Evolutionary conservation across 2,329 filamentous ascomycete species (phyloP), one percentile per base, ranked within the genome.

Genomic region (Colletotrichum coccodes): DNA sequence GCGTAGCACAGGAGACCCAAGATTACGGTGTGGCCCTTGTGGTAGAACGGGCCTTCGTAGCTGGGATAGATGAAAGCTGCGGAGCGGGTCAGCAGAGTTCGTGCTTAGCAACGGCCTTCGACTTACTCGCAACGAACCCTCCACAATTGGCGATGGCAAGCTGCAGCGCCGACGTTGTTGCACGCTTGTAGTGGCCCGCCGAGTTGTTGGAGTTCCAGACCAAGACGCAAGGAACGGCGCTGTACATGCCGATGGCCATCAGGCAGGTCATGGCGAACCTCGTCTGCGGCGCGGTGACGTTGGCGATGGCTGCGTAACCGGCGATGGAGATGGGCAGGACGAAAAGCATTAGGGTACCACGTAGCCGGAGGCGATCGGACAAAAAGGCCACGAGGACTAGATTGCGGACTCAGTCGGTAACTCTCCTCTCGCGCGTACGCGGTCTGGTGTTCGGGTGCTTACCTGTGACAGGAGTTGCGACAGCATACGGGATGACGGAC

Each of bases 171-270:
- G 87, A 87, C 0, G 90, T 90, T 0, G 90, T 92, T 0, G 91
- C 90, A 16, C 91, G 81, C 76, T 92, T 93, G 74, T 92, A 92
- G 74, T 93, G 90, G 0, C 88, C 89, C 0, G 90, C 89, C 0
- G 86, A 89, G 75, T 92, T 92, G 75, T 92, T 92, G 2, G 87
- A 87, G 70, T 90, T 87, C 90, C 90, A 92, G 1, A 86, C 89
- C 11, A 92, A 79, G 3, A 91, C 86, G 21, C 86, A 87, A 0
- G 90, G 90, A 0, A 91, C 88, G 47, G 86, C 88, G 52, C 84
- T 83, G 74, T 91, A 92, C 75, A 91, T 83, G 11, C 90, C 90
- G 0, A 86, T 87, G 0, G 90, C 88, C 88, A 91, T 91, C 61
- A 92, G 79, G 73, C 90, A 90, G 0, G 89, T 91, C 88, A 91